Evolutionary conservation across 2,329 filamentous ascomycete genomes (phyloP), one percentile per base, ranked within the genome.

Genomic region (Paraconiothyrium sp.): DNA sequence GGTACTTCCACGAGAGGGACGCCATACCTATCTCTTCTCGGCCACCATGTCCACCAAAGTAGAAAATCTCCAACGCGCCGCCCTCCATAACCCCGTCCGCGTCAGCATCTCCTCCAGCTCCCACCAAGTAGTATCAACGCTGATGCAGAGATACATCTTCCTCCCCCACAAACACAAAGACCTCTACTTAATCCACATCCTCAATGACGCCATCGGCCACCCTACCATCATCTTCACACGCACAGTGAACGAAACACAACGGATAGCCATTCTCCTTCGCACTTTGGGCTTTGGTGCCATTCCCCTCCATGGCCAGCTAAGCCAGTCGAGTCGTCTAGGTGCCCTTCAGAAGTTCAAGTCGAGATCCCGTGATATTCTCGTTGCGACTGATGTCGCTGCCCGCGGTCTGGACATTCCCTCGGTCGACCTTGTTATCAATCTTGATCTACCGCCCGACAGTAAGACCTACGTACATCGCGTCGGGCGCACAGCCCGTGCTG

Each of bases 11-110:
- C 68, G 74, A 43, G 77, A 79, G 30, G 76, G 73, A 22, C 86
- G 88, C 47, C 81, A 89, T 44, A 98, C 95, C 0, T 76, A 75
- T 59, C 89, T 99, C 46, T 98, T 97, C 84, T 95, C 91, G 4
- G 94, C 95, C 1, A 99, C 95, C 13, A 94, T 98, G 86, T 93
- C 89, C 70, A 93, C 90, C 63, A 97, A 97, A 78, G 91, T 99
- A 61, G 95, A 98, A 79, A 93, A 90, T 56, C 83, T 99, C 50
- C 95, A 98, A 77, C 89, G 95, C 56, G 95, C 95, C 22, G 94
- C 92, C 63, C 84, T 99, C 58, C 89, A 89, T 48, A 93, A 97
- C 70, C 94, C 94, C 0, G 84, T 96, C 7, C 87, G 92, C 34
- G 90, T 98, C 60, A 92, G 89, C 75, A 90, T 97, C 73, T 93